A percentile compares a stretch with the other conserved stretches of the same genome.
Evolutionary conservation across 495 filamentous ascomycete genomes (phyloP).

Genomic region (Penicillium mononematosum): DNA sequence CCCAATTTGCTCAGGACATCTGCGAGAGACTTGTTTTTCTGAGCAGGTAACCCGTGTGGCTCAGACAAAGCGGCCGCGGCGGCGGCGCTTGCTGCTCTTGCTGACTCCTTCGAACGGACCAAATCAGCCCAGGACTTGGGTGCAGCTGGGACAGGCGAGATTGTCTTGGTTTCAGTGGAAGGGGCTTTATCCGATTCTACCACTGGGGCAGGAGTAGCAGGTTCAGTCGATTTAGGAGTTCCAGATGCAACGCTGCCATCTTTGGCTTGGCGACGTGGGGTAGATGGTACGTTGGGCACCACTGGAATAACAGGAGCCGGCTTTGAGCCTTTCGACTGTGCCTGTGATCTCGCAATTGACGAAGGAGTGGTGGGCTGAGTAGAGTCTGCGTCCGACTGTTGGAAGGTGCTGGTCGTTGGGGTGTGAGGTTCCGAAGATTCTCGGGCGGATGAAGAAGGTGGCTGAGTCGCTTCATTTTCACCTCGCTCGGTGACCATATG

Average conservation of each 20-base stretch:
- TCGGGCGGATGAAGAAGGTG: conserved; percentile 29
- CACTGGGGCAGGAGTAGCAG: conserved; percentile 20
- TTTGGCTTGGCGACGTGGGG: conserved; percentile 44
- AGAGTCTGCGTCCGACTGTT: conserved; percentile 61
- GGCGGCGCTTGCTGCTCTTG: conserved; percentile 25
- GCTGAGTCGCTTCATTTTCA: conserved; percentile 22
- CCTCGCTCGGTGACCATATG: conserved; percentile 24
- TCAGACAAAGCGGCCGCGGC: conserved; percentile 23
- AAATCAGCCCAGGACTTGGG: conserved; percentile 81
- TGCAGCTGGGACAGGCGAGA: conserved; percentile 39
- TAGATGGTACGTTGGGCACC: conserved; percentile 54
- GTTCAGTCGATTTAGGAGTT: conserved; percentile 32
- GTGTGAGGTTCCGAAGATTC: conserved; percentile 60
- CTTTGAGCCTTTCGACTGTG: conserved; percentile 45
- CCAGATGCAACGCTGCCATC: conserved; percentile 43
- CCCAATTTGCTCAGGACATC: conserved; percentile 69
- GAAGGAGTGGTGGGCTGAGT: conserved; percentile 73
- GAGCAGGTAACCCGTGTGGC: conserved; percentile 46
- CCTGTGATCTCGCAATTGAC: conserved; percentile 45
- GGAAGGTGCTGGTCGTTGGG: conserved; percentile 64
- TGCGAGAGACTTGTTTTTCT: conserved; percentile 63
- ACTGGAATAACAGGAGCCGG: conserved; percentile 65
- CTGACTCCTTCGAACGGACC: conserved; percentile 54
- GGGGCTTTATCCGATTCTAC: conserved; percentile 22
- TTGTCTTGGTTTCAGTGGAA: conserved; percentile 36